These are phyloP conservation scores for Mortierella sp. DNA, from an alignment of 371 early-diverging fungal species.

Conservation along the genomic window DNA sequence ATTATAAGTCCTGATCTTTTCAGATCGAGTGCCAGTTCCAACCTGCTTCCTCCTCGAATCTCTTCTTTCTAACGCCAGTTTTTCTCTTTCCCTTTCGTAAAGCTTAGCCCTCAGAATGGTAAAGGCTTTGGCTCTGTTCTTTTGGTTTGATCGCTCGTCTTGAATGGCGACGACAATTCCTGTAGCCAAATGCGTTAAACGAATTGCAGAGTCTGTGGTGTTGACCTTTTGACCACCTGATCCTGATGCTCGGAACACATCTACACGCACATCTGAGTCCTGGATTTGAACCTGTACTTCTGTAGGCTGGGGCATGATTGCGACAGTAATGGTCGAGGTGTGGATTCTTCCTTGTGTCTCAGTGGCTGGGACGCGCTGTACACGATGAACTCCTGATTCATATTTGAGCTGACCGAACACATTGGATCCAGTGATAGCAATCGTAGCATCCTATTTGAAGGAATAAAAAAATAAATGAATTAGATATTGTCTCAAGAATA, in stretches of 20 bases:
- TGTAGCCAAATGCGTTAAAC: slow-evolving; percentile 93
- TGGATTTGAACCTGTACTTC: slow-evolving; percentile 79
- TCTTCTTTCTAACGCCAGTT: slow-evolving; percentile 68
- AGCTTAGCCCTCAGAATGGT: slow-evolving; percentile 85
- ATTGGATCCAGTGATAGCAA: slow-evolving; percentile 74
- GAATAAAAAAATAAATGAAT: neutral
- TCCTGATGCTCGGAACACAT: slow-evolving; percentile 84
- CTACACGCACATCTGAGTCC: slow-evolving; percentile 81
- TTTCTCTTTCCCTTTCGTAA: slow-evolving; percentile 78
- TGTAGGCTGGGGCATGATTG: slow-evolving; percentile 84
- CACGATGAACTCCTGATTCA: slow-evolving; percentile 88
- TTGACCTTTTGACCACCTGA: slow-evolving; percentile 96
- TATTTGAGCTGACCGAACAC: slow-evolving; percentile 84
- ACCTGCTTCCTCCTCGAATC: slow-evolving; percentile 76
- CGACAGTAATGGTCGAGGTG: slow-evolving; percentile 89
- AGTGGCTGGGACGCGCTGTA: slow-evolving; percentile 88
- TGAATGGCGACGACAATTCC: slow-evolving; percentile 92
- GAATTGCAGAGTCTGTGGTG: slow-evolving; percentile 95
- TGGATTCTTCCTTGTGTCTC: slow-evolving; percentile 88
- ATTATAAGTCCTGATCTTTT: slow-evolving; percentile 91
- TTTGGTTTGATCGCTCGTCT: slow-evolving; percentile 91
- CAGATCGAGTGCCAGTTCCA: slow-evolving; percentile 82
- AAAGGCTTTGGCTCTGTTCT: slow-evolving; percentile 91
- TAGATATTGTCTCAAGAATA: neutral
- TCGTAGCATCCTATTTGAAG: slow-evolving; percentile 65